Evolutionary conservation across 106 monocot species (phyloP).

Genomic region (Dactylorhiza incarnata): DNA sequence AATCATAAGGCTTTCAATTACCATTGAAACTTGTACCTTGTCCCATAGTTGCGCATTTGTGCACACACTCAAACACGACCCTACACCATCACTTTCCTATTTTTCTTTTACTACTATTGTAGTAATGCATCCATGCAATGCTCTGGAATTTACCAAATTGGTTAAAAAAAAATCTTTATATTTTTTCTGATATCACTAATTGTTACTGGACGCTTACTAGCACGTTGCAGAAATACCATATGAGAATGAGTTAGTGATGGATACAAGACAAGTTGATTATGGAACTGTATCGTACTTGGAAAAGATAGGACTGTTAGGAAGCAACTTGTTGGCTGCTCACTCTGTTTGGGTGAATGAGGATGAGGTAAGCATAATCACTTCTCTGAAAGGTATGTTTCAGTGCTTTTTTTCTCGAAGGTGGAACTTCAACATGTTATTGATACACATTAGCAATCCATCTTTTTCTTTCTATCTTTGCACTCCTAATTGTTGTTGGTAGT

Average conservation of each 20-base stretch:
- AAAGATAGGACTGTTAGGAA: conserved; percentile 61
- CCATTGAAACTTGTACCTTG: background rate
- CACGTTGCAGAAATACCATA: conserved; percentile 91
- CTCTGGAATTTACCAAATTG: background rate
- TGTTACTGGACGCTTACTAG: conserved; percentile 17
- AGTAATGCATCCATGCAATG: background rate
- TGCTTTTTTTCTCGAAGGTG: background rate
- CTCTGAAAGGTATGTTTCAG: background rate
- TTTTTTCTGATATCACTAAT: background rate
- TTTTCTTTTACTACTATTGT: background rate
- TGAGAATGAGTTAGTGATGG: conserved; percentile 62
- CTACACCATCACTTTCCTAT: background rate
- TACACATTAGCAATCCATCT: background rate
- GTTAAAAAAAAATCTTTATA: background rate
- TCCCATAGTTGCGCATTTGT: background rate
- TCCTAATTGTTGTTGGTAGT: background rate
- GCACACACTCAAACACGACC: background rate
- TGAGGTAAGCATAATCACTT: conserved; percentile 47
- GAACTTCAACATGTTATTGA: conserved; percentile 3
- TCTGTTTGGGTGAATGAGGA: conserved; percentile 72
- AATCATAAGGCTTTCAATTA: too few relatives aligned
- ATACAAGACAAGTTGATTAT: conserved; percentile 50
- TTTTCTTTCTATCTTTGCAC: background rate
- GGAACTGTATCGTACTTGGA: conserved; percentile 87
- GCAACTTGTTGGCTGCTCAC: conserved; percentile 87